Base-by-base conservation (phyloP, 2,329 filamentous ascomycete species). In the Colletotrichum sp. region DNA sequence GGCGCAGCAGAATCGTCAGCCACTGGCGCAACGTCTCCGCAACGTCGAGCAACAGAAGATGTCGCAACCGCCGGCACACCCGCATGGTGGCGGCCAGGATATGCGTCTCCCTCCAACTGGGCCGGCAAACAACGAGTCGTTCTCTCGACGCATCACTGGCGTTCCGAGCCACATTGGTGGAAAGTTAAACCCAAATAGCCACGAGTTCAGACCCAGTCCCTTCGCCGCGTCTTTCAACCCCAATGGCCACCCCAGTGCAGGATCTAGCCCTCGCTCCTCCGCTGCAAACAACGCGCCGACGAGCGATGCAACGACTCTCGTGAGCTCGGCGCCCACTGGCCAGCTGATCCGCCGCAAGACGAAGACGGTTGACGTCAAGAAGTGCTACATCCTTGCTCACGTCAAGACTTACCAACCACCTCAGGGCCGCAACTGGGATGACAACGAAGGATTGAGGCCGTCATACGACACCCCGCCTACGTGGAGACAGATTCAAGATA, bases 131-230 rank as follows among this genome's bases (percentile, higher is more conserved):
- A 87, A 93, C 80, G 80, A 88, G 19, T 81, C 88, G 78, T 89
- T 91, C 86, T 85, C 88, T 81, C 87, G 90, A 80, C 87, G 92
- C 61, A 85, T 89, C 61, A 90, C 88, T 76, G 88, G 86, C 65
- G 83, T 89, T n/a, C 85, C 88, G 15, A 85, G 85, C 59, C 90
- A 90, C 68, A 85, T 91, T 80, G 86, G 87, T 6, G 87, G 87
- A 61, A 92, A 92, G 83, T 82, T 93, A 79, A 93, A 93, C 77
- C 92, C 92, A 8, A 92, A 91, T 80, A 93, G 89, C 79, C 88
- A 91, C 81, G 96, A 98, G 81, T 98, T 98, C 85, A 93, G 94
- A 78, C 97, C 96, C 22, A 98, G 94, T 80, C 93, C 95, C 6
- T 94, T 94, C 77, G 96, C 96, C 1, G 90, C 91, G 60, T 89